Evolutionary conservation across 2,329 filamentous ascomycete species (phyloP), one percentile per base, ranked within the genome.

Genomic region (Fusarium sp.): DNA sequence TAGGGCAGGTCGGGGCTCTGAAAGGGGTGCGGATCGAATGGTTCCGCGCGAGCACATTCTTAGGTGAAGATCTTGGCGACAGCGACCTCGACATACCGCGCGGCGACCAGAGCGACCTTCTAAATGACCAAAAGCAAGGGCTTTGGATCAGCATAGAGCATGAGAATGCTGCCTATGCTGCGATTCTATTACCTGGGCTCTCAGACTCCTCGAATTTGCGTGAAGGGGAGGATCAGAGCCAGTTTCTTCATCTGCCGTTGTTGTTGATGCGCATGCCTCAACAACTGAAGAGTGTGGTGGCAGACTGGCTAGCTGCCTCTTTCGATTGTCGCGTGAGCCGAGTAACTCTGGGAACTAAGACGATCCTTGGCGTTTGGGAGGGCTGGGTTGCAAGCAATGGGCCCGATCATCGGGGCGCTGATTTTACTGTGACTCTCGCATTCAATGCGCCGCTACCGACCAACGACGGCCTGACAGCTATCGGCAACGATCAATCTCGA

Each of bases 271-370:
- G 85, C 23, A 87, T 88, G 84, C 86, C 87, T 0, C 76, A 82
- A 6, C 76, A 84, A 4, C 76, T 88, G 1, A 86, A 85, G 66
- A 59, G 76, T 4, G 76, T 84, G 20, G 67, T 88, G 1, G 62
- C 79, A n/a, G 80, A 83, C 21, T 89, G 88, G 73, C 75, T 89
- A 13, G 78, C 81, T 5, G 80, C 75, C 40, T 82, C 82, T 1
- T 88, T 88, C 64, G 87, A 89, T 76, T 87, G 85, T 63, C 85
- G 84, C 27, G 81, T 88, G 42, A 83, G 79, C 53, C 77, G 83
- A 6, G 74, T 88, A 40, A 78, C 78, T 1, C 73, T 88, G 4
- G 83, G 84, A 8, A 86, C 85, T 9, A 79, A 79, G 42, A 85
- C 83, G 3, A 77, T 89, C 0, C 75, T 87, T 2, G 71, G 73